These are phyloP conservation scores for Eragrostis curvula DNA, from an alignment of 176 grass and related monocot genomes.

Conservation along the genomic window DNA sequence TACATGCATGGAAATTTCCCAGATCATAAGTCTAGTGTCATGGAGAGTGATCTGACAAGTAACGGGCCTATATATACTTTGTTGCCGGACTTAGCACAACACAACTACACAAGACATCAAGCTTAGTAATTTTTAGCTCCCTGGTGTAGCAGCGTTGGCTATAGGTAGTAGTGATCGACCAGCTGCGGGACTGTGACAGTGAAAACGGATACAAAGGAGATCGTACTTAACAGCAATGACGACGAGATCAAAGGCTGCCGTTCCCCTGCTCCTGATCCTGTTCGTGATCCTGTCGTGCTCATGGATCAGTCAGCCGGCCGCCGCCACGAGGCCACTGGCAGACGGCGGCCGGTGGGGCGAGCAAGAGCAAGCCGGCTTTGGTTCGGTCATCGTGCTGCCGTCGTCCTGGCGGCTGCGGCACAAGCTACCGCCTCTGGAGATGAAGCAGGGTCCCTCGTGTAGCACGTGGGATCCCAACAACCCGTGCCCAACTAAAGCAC, in stretches of 20 bases:
- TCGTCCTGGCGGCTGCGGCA: not conserved
- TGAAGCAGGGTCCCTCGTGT: slow-evolving; percentile 35
- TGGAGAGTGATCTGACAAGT: not conserved
- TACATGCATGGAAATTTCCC: slow-evolving; percentile 9
- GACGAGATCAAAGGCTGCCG: not conserved
- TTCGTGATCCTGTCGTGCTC: not conserved
- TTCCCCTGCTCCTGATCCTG: not conserved
- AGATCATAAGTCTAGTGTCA: not conserved
- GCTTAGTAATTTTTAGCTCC: not conserved
- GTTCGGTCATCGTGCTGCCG: not conserved
- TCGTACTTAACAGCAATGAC: not conserved
- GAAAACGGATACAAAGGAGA: not conserved
- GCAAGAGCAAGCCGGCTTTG: not conserved
- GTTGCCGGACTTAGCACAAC: not conserved
- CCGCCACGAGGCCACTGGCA: not conserved
- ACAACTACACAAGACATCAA: not conserved
- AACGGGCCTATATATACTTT: slow-evolving; percentile 3
- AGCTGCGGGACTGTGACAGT: not conserved
- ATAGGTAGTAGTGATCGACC: not conserved
- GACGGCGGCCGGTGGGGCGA: not conserved
- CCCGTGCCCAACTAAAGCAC: not conserved
- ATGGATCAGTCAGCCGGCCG: not conserved
- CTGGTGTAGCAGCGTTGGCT: not conserved
- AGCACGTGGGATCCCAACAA: slow-evolving; percentile 28
- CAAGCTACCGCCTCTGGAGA: slow-evolving; percentile 26